Conservation (phyloP, 2,329 filamentous ascomycete species). For the Ramularia collo-cygni region DNA sequence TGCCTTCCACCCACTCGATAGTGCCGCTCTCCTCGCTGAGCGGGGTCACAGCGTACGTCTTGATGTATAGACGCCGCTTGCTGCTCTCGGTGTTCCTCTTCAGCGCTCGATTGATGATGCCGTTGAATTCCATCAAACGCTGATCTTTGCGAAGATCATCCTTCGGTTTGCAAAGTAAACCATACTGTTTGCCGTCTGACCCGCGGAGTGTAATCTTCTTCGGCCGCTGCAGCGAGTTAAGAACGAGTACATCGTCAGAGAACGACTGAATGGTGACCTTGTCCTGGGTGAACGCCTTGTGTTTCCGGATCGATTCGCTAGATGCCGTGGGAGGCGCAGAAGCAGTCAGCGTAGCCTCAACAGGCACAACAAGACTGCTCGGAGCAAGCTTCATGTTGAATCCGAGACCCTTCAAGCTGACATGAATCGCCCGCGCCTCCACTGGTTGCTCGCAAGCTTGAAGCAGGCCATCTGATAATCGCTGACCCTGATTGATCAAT, state of each 20-base stretch:
- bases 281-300: conserved; percentile 82
- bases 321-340: conserved; percentile 69
- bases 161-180: conserved; percentile 92
- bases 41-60: conserved; percentile 93
- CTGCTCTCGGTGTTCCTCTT: conserved; percentile 88
- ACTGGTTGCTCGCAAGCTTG: conserved; percentile 73
- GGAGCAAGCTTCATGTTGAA: conserved; percentile 82
- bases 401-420: conserved; percentile 71
- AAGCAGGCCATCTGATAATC: conserved; percentile 74
- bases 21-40: conserved; percentile 96
- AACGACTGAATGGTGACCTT: conserved; percentile 77
- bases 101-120: conserved; percentile 91
- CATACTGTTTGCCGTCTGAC: conserved; percentile 81
- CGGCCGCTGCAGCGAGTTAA: conserved; percentile 87
- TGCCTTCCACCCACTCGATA: conserved; percentile 96
- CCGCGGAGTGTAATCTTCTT: conserved; percentile 82
- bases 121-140: conserved; percentile 97
- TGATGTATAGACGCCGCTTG: conserved; percentile 85
- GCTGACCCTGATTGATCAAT: conserved; percentile 72
- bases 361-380: conserved; percentile 78
- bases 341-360: conserved; percentile 76
- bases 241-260: conserved; percentile 78
- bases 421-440: conserved; percentile 60
- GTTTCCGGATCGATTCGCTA: conserved; percentile 57
- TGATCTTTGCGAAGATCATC: conserved; percentile 97